phyloP scores from a whole-genome alignment of 768 basidiomycete species.

The Tephrocybe rancida region DNA sequence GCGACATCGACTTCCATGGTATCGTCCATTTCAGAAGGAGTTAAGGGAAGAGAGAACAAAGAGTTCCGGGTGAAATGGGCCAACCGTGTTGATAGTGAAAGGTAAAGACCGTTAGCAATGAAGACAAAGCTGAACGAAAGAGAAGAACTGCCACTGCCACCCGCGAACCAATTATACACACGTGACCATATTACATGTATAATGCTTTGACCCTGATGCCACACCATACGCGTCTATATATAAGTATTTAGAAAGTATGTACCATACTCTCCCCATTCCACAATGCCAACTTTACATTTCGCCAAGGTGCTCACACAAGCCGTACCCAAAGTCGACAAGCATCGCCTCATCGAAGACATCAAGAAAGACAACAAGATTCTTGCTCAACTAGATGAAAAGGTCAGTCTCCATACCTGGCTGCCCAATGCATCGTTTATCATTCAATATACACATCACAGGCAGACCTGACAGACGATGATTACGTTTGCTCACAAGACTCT shows the following conservation, averaged over 20 bases:
- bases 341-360: not conserved
- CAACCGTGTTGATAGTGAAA: not conserved
- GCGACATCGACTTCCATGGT: conserved; percentile 48
- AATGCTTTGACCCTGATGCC: not conserved
- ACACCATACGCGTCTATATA: not conserved
- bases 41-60: not conserved
- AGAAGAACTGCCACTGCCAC: not conserved
- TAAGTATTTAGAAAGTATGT: too few relatives aligned
- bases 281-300: not conserved
- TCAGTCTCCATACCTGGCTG: not conserved
- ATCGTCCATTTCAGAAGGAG: conserved; percentile 32
- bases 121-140: conserved; percentile 1
- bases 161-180: conserved; percentile 20
- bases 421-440: too few relatives aligned
- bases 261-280: too few relatives aligned
- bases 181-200: conserved; percentile 9
- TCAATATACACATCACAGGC: too few relatives aligned
- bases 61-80: not conserved
- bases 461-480: not conserved
- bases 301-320: too few relatives aligned
- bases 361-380: not conserved
- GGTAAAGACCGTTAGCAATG: not conserved
- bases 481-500: conserved; percentile 4
- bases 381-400: not conserved
- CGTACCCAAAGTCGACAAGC: not conserved